A percentile compares a stretch with the other conserved stretches of the same genome.
Conservation (phyloP, 495 filamentous ascomycete species). For the Aspergillus sclerotioniger region DNA sequence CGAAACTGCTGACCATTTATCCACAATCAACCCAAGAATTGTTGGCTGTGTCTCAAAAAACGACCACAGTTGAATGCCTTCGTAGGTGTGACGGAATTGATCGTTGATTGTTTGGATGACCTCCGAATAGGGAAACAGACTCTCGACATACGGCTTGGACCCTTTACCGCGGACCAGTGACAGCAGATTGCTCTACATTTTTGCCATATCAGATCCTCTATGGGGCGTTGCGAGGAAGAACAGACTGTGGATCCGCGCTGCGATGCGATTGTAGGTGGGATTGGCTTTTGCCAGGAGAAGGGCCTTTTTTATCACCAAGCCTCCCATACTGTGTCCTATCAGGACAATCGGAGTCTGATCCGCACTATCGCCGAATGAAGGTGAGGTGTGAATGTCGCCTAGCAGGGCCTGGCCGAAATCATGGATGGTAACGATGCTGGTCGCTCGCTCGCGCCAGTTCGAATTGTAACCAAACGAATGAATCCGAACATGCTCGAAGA, state of each 20-base stretch:
- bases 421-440: constrained; percentile 39
- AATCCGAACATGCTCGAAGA: constrained; percentile 32
- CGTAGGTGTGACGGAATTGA: constrained; percentile 23
- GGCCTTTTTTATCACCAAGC: constrained; percentile 50
- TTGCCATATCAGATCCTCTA: constrained; percentile 45
- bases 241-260: constrained; percentile 38
- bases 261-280: constrained; percentile 18
- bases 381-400: constrained; percentile 25
- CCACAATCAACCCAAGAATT: constrained; percentile 30
- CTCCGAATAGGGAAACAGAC: no score
- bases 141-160: no score
- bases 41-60: constrained; percentile 36
- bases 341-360: constrained; percentile 41
- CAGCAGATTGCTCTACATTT: constrained; percentile 39
- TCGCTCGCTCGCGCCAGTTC: constrained; percentile 25
- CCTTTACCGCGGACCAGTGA: no score
- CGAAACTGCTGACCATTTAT: constrained; percentile 44
- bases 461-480: constrained; percentile 42
- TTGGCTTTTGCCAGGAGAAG: constrained; percentile 21
- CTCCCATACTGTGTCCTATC: constrained; percentile 55
- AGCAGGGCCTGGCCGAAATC: constrained; percentile 45
- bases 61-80: constrained; percentile 27
- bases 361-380: constrained; percentile 9
- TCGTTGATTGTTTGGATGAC: constrained; percentile 30
- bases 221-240: constrained; percentile 56